These are phyloP conservation scores for Monosporascus ibericus DNA, from an alignment of 2,329 filamentous ascomycete species.

Conservation along the genomic window DNA sequence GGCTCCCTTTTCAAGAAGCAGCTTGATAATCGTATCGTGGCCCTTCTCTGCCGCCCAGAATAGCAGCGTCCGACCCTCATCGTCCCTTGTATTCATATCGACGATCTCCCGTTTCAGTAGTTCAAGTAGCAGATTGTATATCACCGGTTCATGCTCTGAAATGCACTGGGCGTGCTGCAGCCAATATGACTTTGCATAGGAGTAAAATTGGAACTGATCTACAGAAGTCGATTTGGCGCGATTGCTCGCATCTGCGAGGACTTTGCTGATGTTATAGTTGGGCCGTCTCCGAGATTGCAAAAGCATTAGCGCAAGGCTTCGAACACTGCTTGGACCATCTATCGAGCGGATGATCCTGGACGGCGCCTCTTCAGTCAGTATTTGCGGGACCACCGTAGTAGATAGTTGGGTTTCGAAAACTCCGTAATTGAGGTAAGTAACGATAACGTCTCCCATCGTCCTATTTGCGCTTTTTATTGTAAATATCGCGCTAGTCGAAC, in stretches of 20 bases:
- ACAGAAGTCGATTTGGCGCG: no score
- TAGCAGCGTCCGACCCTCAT: no score
- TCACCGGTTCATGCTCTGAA: no score
- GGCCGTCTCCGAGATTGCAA: background rate
- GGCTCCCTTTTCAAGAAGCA: no score
- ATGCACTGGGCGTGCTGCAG: no score
- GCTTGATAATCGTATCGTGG: no score
- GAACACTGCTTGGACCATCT: background rate
- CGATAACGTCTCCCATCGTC: background rate
- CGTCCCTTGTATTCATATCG: no score
- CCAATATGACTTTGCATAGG: no score
- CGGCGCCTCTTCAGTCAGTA: background rate
- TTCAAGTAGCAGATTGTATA: no score
- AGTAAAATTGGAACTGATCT: no score
- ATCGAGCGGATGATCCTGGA: background rate
- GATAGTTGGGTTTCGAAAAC: background rate
- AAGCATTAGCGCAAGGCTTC: background rate
- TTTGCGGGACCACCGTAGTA: background rate
- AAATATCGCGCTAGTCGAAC: slow-evolving; percentile 5
- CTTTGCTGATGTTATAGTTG: background rate
- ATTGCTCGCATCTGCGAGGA: background rate
- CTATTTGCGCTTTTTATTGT: background rate
- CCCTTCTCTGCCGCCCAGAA: no score
- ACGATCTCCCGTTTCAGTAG: no score
- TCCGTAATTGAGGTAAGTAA: background rate